Base-by-base conservation (phyloP, 1,284 basidiomycete species). In the Wallemia ichthyophaga region DNA sequence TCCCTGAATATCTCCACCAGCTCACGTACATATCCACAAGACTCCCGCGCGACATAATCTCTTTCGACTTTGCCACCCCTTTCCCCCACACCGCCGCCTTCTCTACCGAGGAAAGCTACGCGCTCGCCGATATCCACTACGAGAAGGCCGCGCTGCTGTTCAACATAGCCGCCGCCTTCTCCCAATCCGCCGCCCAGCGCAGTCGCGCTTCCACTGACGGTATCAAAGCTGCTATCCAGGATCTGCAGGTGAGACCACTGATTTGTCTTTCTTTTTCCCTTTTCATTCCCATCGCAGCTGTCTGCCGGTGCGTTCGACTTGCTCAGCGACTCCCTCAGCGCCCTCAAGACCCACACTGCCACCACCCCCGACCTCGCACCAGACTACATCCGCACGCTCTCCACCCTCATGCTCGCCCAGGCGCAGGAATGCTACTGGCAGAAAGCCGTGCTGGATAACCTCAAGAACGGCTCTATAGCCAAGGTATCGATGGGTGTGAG, bases 371-470 rank as follows among this genome's bases (percentile, higher is more conserved):
- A 28, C 59, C 62, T 58, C 60, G 61, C 58, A 59, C 61, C 48
- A 59, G 64, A 31, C 59, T 64, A 60, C 60, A 61, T 19, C 56
- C 25, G 11, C 59, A 59, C 60, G 24, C 67, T 96, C 24, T 77
- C 84, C 64, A 76, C 73, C 63, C 75, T 95, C 59, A 84, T 88
- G 78, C 75, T 95, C 1, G 88, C 88, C 0, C 88, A 96, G 71
- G 91, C 89, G 0, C 91, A 96, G 66, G 92, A 98, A 72, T 94
- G 88, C 66, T 85, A 82, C 59, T 96, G 92, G 91, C 89, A 94
- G 67, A 79, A 83, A 64, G 91, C 88, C 3, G 82, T 84, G 62
- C 71, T 86, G 62, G 83, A 67, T 72, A 80, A 62, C 74, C 55
- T 81, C 71, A 89, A 86, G 71, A 89, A 92, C 65, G 81, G 77